These are phyloP conservation scores for Brettanomyces nanus DNA, from an alignment of 805 yeast genomes.

Conservation along the genomic window DNA sequence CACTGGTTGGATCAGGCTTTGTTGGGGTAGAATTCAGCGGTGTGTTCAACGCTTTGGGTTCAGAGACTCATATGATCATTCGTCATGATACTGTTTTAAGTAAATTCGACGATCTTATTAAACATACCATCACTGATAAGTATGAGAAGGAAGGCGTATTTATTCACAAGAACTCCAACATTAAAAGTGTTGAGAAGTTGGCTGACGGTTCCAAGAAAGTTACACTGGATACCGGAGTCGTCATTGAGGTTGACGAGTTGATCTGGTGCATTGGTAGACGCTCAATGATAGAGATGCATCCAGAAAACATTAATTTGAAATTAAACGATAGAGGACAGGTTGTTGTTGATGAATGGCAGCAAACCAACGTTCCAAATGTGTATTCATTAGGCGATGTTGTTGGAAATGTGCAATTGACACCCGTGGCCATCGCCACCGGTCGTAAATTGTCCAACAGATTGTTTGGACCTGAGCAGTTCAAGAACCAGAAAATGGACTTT, in stretches of 20 bases:
- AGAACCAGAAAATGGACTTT: constrained; percentile 76
- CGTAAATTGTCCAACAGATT: constrained; percentile 86
- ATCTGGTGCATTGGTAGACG: constrained; percentile 94
- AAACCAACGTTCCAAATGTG: constrained; percentile 61
- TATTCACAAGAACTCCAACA: constrained; percentile 61
- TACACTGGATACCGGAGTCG: constrained; percentile 31
- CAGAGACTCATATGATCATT: constrained; percentile 79
- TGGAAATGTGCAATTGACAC: constrained; percentile 90
- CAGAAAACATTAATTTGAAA: constrained; percentile 69
- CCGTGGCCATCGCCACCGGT: constrained; percentile 98
- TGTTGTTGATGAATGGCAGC: constrained; percentile 81
- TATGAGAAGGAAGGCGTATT: constrained; percentile 77
- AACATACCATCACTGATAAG: constrained; percentile 67
- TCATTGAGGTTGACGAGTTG: constrained; percentile 65
- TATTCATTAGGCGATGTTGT: constrained; percentile 92
- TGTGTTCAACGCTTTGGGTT: constrained; percentile 79
- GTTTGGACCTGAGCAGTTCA: constrained; percentile 70
- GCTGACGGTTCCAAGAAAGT: constrained; percentile 43
- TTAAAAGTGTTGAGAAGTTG: constrained; percentile 38
- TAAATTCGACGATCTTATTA: constrained; percentile 77
- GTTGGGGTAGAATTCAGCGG: constrained; percentile 96
- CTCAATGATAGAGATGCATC: constrained; percentile 64
- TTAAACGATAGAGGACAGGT: constrained; percentile 54
- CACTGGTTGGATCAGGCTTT: constrained; percentile 96
- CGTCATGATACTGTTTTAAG: constrained; percentile 90